phyloP scores from a whole-genome alignment of 768 basidiomycete species.

The Boletus eberwhitei region DNA sequence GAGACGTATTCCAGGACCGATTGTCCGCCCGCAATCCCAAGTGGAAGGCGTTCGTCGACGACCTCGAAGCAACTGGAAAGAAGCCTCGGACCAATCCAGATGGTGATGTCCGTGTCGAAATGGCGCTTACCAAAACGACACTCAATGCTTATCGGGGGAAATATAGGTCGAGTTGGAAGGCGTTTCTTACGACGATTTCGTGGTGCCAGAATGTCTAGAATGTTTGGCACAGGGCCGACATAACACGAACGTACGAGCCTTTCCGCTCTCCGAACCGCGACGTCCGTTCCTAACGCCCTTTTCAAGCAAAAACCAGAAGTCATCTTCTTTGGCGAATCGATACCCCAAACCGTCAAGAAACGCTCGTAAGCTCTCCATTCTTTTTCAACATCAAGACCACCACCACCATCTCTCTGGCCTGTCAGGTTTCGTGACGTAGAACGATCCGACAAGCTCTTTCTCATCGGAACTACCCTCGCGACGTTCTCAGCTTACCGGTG shows the following conservation, averaged over 20 bases:
- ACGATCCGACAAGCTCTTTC: conserved; percentile 61
- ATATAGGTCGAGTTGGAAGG: conserved; percentile 76
- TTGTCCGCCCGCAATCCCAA: conserved; percentile 71
- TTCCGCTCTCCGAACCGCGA: not conserved
- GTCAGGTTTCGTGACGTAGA: conserved; percentile 58
- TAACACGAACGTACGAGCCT: conserved; percentile 55
- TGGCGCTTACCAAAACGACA: not conserved
- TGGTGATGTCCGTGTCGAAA: conserved; percentile 65
- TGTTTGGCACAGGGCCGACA: conserved; percentile 58
- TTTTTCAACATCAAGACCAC: not conserved
- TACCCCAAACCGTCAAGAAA: conserved; percentile 59
- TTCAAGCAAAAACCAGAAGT: conserved; percentile 73
- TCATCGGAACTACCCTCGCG: conserved; percentile 88
- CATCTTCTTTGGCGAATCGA: conserved; percentile 90
- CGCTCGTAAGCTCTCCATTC: conserved; percentile 55
- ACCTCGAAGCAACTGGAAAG: conserved; percentile 53
- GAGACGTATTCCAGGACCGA: conserved; percentile 70
- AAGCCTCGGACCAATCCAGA: conserved; percentile 86
- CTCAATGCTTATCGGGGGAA: not conserved
- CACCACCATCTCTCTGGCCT: not conserved
- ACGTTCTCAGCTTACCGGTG: conserved; percentile 91
- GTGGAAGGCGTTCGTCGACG: conserved; percentile 71
- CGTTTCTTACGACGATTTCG: conserved; percentile 70
- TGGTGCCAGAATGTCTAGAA: conserved; percentile 71
- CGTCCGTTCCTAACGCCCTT: conserved; percentile 20